Evolutionary conservation across 768 basidiomycete species (phyloP).

Genomic region (Candolleomyces eurysporus): DNA sequence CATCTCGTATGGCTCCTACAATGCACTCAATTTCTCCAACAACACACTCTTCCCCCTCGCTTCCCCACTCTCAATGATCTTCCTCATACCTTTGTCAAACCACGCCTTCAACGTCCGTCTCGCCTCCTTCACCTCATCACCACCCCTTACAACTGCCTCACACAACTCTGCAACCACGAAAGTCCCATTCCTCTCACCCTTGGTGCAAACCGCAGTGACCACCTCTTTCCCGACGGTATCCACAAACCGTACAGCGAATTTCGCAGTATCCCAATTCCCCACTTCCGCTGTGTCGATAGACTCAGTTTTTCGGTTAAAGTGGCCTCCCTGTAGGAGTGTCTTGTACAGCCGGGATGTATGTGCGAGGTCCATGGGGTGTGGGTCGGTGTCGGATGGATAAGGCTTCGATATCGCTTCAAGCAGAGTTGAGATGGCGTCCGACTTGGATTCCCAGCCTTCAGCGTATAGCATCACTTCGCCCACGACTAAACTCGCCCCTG

Average conservation of each 20-base stretch:
- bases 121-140: conserved; percentile 34
- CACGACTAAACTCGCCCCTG: conserved; percentile 77
- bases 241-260: conserved; percentile 62
- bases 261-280: conserved; percentile 49
- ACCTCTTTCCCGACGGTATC: conserved; percentile 49
- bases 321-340: conserved; percentile 86
- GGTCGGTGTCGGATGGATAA: conserved; percentile 49
- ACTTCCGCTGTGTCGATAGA: conserved; percentile 40
- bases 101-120: conserved; percentile 50
- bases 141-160: conserved; percentile 45
- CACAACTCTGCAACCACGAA: conserved; percentile 77
- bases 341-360: conserved; percentile 87
- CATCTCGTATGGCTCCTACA: conserved; percentile 18
- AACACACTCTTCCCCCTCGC: conserved; percentile 75
- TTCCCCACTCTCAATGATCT: conserved; percentile 49
- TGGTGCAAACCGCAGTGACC: conserved; percentile 53
- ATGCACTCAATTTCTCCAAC: conserved; percentile 47
- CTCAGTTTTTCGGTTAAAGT: conserved; percentile 66
- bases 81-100: conserved; percentile 53
- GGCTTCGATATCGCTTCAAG: conserved; percentile 52
- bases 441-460: conserved; percentile 76
- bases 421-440: conserved; percentile 57
- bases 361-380: conserved; percentile 77
- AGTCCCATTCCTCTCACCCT: conserved; percentile 57
- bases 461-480: conserved; percentile 82